Base-by-base conservation (phyloP, 176 grass and related monocot species). In the Chrysopogon serrulatus region DNA sequence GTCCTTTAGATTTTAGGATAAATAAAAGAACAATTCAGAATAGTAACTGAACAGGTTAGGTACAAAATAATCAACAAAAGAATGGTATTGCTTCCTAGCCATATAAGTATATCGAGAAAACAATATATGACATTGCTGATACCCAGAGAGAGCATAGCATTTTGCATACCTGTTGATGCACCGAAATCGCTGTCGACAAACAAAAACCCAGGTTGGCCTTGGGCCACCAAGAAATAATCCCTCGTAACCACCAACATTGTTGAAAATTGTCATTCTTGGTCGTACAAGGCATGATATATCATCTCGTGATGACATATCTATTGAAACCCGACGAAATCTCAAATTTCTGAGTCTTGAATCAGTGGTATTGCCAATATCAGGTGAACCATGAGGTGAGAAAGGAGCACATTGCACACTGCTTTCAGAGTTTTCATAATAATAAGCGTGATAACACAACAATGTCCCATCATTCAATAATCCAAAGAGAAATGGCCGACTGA, bases 121-220 rank as follows among this genome's bases (percentile, higher is more conserved):
- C 18, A 27, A 15, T 31, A 61, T 61, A 27, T n/a, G 26, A 87
- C 13, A 10, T 44, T 26, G 26, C 11, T 44, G 8, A 74, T 37
- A 65, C n/a, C 10, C 21, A 69, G 36, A 2, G 36, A 87, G 62
- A 56, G 19, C 18, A 57, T 28, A 32, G 17, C 62, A 77, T 57
- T 64, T 68, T 73, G 19, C 54, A 86, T 85, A 98, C 92, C 86
- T 98, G 95, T 41, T 92, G 92, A 82, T 98, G 95, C 80, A 95
- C 83, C 95, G 81, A 76, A 98, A 83, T 74, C 92, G 81, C 61
- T 98, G 90, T 63, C 95, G 88, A 61, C 95, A 98, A 81, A 91
- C 82, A 91, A 98, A 95, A 90, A 95, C 57, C 95, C 95, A 98
- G 79, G 89, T 69, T 86, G 95, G 95, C 86, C 89, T 93, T 11